A percentile compares a stretch with the other conserved stretches of the same genome.
These are phyloP conservation scores for Phytophthora tubulina DNA, from an alignment of 352 stramenopile species.

Conservation along the genomic window DNA sequence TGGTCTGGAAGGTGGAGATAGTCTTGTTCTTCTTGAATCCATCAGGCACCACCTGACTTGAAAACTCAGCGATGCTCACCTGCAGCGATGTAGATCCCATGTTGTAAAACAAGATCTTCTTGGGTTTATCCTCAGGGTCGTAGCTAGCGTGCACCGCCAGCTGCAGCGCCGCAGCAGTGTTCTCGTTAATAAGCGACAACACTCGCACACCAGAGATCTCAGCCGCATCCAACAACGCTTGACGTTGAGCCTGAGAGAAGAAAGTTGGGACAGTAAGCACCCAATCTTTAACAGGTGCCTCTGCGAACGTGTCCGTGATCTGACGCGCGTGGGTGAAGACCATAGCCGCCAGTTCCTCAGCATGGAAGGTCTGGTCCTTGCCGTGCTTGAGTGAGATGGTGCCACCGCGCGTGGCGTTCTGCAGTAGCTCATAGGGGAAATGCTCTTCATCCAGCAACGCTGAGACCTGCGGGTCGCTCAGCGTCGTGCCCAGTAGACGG, in stretches of 20 bases:
- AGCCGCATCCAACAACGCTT: conserved; percentile 95
- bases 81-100: conserved; percentile 95
- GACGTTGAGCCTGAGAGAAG: conserved; percentile 95
- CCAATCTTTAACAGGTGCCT: conserved; percentile 90
- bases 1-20: conserved; percentile 91
- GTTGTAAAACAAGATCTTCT: conserved; percentile 98
- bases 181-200: conserved; percentile 97
- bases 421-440: conserved; percentile 83
- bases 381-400: conserved; percentile 69
- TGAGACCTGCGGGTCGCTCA: conserved; percentile 76
- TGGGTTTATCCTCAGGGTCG: conserved; percentile 65
- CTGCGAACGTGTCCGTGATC: conserved; percentile 79
- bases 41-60: conserved; percentile 84
- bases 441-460: conserved; percentile 75
- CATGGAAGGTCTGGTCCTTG: conserved; percentile 79
- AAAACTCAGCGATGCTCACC: conserved; percentile 90
- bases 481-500: conserved; percentile 89
- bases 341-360: conserved; percentile 97
- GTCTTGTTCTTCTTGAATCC: conserved; percentile 94
- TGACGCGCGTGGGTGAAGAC: conserved; percentile 93
- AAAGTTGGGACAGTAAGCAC: conserved; percentile 97
- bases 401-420: conserved; percentile 83
- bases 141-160: conserved; percentile 96
- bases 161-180: conserved; percentile 97
- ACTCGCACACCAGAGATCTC: conserved; percentile 96